Conservation (phyloP, 495 filamentous ascomycete genomes). For the Cryomyces antarcticus region DNA sequence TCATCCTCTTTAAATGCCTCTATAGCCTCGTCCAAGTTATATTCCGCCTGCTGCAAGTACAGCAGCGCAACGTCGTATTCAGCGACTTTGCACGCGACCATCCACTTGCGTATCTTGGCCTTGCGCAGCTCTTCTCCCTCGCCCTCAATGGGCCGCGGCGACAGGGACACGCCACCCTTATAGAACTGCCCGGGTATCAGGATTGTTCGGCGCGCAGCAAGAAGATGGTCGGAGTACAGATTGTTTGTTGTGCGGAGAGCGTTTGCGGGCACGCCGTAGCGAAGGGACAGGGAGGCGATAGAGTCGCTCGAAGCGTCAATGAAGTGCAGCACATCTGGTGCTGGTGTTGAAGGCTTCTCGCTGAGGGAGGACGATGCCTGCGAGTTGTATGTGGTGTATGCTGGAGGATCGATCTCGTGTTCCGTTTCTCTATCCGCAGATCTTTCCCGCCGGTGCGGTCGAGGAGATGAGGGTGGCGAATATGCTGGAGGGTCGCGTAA, state of each 20-base stretch:
- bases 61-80: constrained; percentile 55
- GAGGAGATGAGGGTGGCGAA: constrained; percentile 18
- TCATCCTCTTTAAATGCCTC: constrained; percentile 44
- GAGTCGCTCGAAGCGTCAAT: constrained; percentile 40
- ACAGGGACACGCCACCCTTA: constrained; percentile 38
- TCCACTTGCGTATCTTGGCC: constrained; percentile 44
- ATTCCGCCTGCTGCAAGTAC: constrained; percentile 45
- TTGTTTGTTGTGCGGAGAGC: constrained; percentile 39
- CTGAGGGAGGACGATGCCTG: background rate
- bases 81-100: constrained; percentile 47
- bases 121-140: constrained; percentile 48
- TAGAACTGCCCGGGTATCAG: constrained; percentile 47
- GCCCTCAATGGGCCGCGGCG: constrained; percentile 41
- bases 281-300: constrained; percentile 40
- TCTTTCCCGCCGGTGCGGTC: constrained; percentile 3
- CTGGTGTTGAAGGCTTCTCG: constrained; percentile 17
- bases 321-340: constrained; percentile 46
- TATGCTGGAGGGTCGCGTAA: constrained; percentile 39
- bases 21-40: constrained; percentile 40
- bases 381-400: no score
- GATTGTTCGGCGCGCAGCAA: constrained; percentile 42
- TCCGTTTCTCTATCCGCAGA: constrained; percentile 1
- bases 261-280: constrained; percentile 38
- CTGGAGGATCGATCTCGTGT: no score
- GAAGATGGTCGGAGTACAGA: constrained; percentile 41